A percentile compares a stretch with the other conserved stretches of the same genome.
Conservation (phyloP, 2,329 filamentous ascomycete genomes). For the Colletotrichum filicis region DNA sequence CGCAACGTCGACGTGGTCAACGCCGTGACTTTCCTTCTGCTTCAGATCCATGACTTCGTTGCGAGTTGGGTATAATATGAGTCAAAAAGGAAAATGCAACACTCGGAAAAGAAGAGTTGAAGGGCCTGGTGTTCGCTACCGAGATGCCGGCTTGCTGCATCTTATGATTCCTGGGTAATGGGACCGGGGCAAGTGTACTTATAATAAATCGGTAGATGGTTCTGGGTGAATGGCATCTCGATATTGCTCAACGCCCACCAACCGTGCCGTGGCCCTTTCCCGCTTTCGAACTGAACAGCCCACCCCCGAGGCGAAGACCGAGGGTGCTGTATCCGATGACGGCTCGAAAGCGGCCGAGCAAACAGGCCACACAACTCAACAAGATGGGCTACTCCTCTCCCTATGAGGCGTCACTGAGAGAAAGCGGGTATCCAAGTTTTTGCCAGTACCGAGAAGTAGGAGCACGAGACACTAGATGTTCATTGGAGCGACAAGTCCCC, state of each 20-base stretch:
- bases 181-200: constrained; percentile 13
- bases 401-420: constrained; percentile 6
- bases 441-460: not conserved
- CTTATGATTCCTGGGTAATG: not conserved
- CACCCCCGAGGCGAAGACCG: not conserved
- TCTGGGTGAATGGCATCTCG: not conserved
- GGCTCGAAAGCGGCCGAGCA: not conserved
- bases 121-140: not conserved
- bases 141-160: not conserved
- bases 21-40: constrained; percentile 19
- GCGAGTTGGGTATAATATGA: too few relatives aligned
- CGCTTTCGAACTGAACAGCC: not conserved
- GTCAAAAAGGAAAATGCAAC: not conserved
- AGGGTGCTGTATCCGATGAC: not conserved
- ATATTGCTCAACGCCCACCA: not conserved
- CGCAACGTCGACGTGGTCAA: constrained; percentile 7
- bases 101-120: not conserved
- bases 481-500: constrained; percentile 20
- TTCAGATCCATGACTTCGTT: constrained; percentile 10
- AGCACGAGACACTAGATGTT: constrained; percentile 10
- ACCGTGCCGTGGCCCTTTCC: not conserved
- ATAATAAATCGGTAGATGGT: not conserved
- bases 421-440: not conserved
- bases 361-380: not conserved
- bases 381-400: not conserved